Percentiles rank a stretch among this genome's conserved stretches.
Evolutionary conservation across 495 filamentous ascomycete genomes (phyloP).

Genomic region (Clohesyomyces aquaticus): DNA sequence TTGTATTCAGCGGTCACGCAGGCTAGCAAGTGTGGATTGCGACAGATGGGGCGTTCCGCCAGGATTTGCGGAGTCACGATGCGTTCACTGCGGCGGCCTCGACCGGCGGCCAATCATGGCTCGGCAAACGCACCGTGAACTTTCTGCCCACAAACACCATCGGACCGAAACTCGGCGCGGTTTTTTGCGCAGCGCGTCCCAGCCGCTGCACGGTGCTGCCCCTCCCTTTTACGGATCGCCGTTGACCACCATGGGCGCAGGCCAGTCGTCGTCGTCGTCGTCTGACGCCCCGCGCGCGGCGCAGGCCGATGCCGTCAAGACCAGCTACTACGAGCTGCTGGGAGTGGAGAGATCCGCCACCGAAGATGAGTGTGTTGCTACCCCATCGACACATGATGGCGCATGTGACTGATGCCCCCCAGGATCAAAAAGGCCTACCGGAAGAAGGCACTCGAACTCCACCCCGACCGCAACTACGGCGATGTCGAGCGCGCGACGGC

Average conservation of each 20-base stretch:
- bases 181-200: no score
- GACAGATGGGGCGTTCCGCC: constrained; percentile 1
- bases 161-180: no score
- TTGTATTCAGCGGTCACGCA: background rate
- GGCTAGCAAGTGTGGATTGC: background rate
- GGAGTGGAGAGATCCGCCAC: constrained; percentile 70
- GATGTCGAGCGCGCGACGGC: constrained; percentile 79
- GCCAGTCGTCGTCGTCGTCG: constrained; percentile 77
- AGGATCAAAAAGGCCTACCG: constrained; percentile 95
- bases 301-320: constrained; percentile 56
- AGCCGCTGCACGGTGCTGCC: constrained; percentile 15
- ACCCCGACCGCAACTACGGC: constrained; percentile 92
- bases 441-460: constrained; percentile 85
- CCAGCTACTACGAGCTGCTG: constrained; percentile 91
- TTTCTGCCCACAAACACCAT: background rate
- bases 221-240: constrained; percentile 42
- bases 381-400: background rate
- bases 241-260: constrained; percentile 70
- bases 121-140: background rate
- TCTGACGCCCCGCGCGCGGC: constrained; percentile 45
- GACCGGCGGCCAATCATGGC: background rate
- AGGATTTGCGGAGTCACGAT: constrained; percentile 9
- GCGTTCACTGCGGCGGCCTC: background rate
- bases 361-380: constrained; percentile 74
- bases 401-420: constrained; percentile 25